phyloP scores from a whole-genome alignment of 495 filamentous ascomycete genomes.

The Penicillium manginii region DNA sequence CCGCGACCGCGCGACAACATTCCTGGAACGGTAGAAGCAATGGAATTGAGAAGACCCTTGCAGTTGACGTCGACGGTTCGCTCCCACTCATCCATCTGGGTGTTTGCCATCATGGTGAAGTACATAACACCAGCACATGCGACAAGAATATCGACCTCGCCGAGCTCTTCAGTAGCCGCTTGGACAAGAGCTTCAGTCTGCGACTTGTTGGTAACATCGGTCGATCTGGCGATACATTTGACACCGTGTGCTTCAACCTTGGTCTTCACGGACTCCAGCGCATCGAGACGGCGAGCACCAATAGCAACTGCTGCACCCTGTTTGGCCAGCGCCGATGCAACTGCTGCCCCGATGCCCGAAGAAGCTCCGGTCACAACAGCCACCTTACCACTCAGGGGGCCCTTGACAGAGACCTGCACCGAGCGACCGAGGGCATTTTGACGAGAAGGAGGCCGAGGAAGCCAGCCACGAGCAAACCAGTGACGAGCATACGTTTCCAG shows the following conservation, averaged over 20 bases:
- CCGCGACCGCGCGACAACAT: conserved; percentile 65
- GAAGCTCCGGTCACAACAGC: conserved; percentile 55
- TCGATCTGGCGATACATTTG: conserved; percentile 61
- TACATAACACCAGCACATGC: conserved; percentile 77
- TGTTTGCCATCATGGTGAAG: conserved; percentile 74
- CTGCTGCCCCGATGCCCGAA: conserved; percentile 55
- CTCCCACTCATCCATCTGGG: conserved; percentile 66
- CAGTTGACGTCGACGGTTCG: conserved; percentile 73
- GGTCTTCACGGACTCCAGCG: conserved; percentile 59
- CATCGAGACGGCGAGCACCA: conserved; percentile 63
- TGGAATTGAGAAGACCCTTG: conserved; percentile 68
- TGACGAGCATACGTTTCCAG: conserved; percentile 69
- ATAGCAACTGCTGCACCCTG: conserved; percentile 66
- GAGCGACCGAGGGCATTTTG: conserved; percentile 39
- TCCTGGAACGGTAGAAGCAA: conserved; percentile 59
- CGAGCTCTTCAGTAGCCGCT: conserved; percentile 56
- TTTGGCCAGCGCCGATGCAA: conserved; percentile 51
- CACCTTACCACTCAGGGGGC: conserved; percentile 55
- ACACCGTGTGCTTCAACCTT: conserved; percentile 50
- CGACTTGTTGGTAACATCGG: conserved; percentile 61
- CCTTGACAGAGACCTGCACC: conserved; percentile 39
- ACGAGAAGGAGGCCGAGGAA: conserved; percentile 55
- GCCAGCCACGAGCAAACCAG: conserved; percentile 72
- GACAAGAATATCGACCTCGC: conserved; percentile 67
- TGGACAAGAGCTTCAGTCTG: conserved; percentile 60